These are phyloP conservation scores for Terana coerulea DNA, from an alignment of 768 basidiomycete species.

Conservation along the genomic window DNA sequence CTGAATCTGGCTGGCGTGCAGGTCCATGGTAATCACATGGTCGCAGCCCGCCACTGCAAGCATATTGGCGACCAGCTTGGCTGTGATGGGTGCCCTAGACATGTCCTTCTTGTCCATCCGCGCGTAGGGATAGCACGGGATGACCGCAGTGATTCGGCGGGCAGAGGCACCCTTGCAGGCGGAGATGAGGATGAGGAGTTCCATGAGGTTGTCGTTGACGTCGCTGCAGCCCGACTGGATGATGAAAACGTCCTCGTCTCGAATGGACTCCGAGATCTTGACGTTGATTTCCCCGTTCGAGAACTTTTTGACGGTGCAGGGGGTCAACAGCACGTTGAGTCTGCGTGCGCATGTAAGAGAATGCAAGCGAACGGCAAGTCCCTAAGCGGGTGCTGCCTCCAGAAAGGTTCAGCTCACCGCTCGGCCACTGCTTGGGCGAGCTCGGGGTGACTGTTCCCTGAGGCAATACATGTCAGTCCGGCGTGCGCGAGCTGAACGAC, in stretches of 20 bases:
- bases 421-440: conserved; percentile 94
- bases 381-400: conserved; percentile 34
- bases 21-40: conserved; percentile 99
- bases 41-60: conserved; percentile 94
- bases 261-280: conserved; percentile 91
- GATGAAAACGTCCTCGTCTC: conserved; percentile 99
- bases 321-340: conserved; percentile 84
- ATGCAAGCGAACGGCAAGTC: conserved; percentile 45
- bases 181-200: conserved; percentile 97
- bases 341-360: conserved; percentile 49
- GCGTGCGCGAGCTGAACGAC: neutral
- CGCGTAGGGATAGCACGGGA: conserved; percentile 97
- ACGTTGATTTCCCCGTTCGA: conserved; percentile 95
- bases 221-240: conserved; percentile 88
- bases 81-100: conserved; percentile 93
- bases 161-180: conserved; percentile 97
- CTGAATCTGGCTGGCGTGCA: conserved; percentile 97
- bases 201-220: conserved; percentile 97
- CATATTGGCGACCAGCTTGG: conserved; percentile 99
- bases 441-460: conserved; percentile 98
- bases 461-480: conserved; percentile 16
- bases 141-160: conserved; percentile 92
- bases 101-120: conserved; percentile 99
- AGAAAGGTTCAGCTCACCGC: conserved; percentile 75
- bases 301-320: conserved; percentile 84